These are phyloP conservation scores for Plantago coronopus DNA, from an alignment of 305 asterid species.

Conservation along the genomic window DNA sequence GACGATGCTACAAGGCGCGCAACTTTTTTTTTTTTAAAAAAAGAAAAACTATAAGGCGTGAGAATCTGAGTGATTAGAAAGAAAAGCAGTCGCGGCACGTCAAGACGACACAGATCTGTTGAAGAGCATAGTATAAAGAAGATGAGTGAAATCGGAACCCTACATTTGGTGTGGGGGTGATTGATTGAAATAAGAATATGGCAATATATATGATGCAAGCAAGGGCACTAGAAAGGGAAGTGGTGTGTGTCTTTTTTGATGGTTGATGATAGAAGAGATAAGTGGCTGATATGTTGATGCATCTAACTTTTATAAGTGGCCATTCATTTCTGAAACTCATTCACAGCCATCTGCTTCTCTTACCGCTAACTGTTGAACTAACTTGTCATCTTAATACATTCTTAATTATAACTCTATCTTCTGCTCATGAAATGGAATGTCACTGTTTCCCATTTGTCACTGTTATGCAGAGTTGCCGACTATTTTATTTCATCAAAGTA, in stretches of 20 bases:
- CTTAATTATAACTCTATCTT: neutral
- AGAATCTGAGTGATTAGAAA: too few species aligned
- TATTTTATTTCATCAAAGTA: too few species aligned
- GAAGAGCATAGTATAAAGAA: too few species aligned
- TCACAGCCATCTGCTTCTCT: neutral
- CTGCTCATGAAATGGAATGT: too few species aligned
- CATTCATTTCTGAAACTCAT: conserved; percentile 4
- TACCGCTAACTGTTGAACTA: neutral
- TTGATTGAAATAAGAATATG: conserved; percentile 36
- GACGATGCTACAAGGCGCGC: too few species aligned
- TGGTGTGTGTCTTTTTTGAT: conserved; percentile 7
- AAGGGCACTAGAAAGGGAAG: neutral
- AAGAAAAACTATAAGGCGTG: too few species aligned
- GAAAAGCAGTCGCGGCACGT: too few species aligned
- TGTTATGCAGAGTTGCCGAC: too few species aligned
- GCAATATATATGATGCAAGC: conserved; percentile 46
- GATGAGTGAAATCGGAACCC: conserved; percentile 24
- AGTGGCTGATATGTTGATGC: conserved; percentile 37
- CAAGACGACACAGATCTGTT: too few species aligned
- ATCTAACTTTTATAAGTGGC: conserved; percentile 19
- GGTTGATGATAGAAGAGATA: conserved; percentile 18
- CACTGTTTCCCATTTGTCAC: too few species aligned
- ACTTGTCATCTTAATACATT: neutral
- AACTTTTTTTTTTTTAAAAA: too few species aligned
- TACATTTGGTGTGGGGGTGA: conserved; percentile 23